These are phyloP conservation scores for Pleurotus citrinopileatus DNA, from an alignment of 768 basidiomycete genomes.

Conservation along the genomic window DNA sequence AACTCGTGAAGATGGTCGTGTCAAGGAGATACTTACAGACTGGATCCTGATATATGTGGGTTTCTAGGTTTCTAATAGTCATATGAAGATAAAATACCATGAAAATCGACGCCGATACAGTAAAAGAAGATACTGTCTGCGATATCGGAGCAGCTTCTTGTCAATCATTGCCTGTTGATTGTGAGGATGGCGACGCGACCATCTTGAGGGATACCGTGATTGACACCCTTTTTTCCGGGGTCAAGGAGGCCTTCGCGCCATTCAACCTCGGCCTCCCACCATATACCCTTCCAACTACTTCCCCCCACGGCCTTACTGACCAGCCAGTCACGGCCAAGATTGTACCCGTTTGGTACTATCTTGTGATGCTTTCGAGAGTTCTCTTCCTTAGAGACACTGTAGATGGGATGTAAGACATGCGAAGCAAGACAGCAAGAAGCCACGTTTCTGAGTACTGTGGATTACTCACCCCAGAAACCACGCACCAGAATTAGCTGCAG, in stretches of 20 bases:
- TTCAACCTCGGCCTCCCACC: constrained; percentile 78
- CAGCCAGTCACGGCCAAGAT: constrained; percentile 73
- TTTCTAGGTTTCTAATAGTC: no score
- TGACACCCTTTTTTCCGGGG: constrained; percentile 73
- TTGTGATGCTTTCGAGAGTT: constrained; percentile 65
- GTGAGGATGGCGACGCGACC: constrained; percentile 80
- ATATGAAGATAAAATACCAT: no score
- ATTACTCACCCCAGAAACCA: constrained; percentile 86
- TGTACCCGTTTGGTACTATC: constrained; percentile 79
- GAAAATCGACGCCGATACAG: no score
- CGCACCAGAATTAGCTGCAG: constrained; percentile 64
- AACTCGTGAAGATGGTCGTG: no score
- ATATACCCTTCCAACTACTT: constrained; percentile 57
- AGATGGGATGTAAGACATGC: not conserved
- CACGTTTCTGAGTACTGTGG: not conserved
- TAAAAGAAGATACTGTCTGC: no score
- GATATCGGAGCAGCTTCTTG: no score
- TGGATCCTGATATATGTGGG: no score
- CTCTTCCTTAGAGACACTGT: constrained; percentile 73
- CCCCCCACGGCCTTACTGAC: constrained; percentile 64
- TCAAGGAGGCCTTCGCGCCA: constrained; percentile 70
- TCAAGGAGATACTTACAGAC: no score
- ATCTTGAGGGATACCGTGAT: constrained; percentile 80
- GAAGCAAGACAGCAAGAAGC: not conserved
- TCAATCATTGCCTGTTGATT: constrained; percentile 30